Evolutionary conservation across 2,329 filamentous ascomycete genomes (phyloP).

Genomic region (Pseudogymnoascus destructans): DNA sequence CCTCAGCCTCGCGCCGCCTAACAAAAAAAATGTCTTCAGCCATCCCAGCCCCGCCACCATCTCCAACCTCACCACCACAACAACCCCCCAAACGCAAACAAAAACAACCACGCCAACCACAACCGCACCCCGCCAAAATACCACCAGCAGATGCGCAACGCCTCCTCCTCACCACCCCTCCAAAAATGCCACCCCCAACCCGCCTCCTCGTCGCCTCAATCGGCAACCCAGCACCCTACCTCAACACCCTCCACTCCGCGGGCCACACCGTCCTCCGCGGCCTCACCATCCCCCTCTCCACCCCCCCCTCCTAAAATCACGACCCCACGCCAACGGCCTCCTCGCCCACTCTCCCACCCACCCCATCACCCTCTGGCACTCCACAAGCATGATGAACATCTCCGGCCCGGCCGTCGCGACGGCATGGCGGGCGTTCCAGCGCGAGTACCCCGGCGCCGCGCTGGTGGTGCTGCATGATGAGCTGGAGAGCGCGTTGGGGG

Average conservation of each 20-base stretch:
- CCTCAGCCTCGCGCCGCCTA: not conserved
- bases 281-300: constrained; percentile 29
- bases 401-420: constrained; percentile 57
- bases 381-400: constrained; percentile 70
- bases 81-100: not conserved
- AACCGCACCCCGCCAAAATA: not conserved
- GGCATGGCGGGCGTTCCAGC: constrained; percentile 48
- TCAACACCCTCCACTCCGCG: constrained; percentile 71
- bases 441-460: constrained; percentile 25
- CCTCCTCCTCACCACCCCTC: not conserved
- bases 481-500: constrained; percentile 58
- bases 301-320: constrained; percentile 37
- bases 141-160: not conserved
- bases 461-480: constrained; percentile 84
- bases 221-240: constrained; percentile 68
- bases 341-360: constrained; percentile 32
- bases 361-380: constrained; percentile 59
- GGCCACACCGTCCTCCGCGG: constrained; percentile 65
- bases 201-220: constrained; percentile 72
- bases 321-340: constrained; percentile 36
- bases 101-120: not conserved
- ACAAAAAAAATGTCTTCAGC: not conserved
- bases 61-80: not conserved
- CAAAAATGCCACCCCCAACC: constrained; percentile 19
- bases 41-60: not conserved